Conservation (phyloP, 1,284 basidiomycete species). For the Gastroboletus turbinatus region DNA sequence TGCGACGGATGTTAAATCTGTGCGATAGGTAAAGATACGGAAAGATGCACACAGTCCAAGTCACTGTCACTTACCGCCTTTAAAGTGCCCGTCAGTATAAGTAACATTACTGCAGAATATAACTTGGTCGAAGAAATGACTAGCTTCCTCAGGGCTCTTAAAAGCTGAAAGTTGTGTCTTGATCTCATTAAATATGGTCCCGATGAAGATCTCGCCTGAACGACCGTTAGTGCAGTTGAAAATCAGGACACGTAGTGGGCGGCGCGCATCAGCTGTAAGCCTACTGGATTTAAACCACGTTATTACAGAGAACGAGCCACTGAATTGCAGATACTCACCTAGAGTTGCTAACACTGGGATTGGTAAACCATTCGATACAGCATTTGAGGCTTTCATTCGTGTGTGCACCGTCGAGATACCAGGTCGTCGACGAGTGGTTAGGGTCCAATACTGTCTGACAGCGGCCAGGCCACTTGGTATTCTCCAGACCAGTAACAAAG, state of each 20-base stretch:
- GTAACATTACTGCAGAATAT: constrained; percentile 98
- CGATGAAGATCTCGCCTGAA: constrained; percentile 74
- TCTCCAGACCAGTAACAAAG: constrained; percentile 64
- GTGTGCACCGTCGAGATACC: constrained; percentile 96
- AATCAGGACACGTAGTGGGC: constrained; percentile 63
- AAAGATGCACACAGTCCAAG: not conserved
- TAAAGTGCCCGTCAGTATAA: constrained; percentile 85
- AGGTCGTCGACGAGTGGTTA: constrained; percentile 51
- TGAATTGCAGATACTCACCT: constrained; percentile 24
- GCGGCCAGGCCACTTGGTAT: constrained; percentile 92
- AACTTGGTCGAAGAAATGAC: constrained; percentile 75
- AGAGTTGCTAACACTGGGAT: constrained; percentile 48
- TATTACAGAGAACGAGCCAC: not conserved
- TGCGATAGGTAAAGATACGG: not conserved
- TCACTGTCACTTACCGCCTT: constrained; percentile 72
- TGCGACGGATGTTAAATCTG: constrained; percentile 74
- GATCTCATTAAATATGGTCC: constrained; percentile 52
- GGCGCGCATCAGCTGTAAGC: constrained; percentile 7
- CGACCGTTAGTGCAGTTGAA: constrained; percentile 97
- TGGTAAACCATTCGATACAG: constrained; percentile 86
- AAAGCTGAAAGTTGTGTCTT: constrained; percentile 47
- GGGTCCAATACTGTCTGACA: constrained; percentile 84
- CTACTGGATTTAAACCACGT: constrained; percentile 6
- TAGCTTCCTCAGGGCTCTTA: constrained; percentile 37
- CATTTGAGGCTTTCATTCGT: constrained; percentile 88